phyloP scores from a whole-genome alignment of 768 basidiomycete species.

The Leccinellum albellum region DNA sequence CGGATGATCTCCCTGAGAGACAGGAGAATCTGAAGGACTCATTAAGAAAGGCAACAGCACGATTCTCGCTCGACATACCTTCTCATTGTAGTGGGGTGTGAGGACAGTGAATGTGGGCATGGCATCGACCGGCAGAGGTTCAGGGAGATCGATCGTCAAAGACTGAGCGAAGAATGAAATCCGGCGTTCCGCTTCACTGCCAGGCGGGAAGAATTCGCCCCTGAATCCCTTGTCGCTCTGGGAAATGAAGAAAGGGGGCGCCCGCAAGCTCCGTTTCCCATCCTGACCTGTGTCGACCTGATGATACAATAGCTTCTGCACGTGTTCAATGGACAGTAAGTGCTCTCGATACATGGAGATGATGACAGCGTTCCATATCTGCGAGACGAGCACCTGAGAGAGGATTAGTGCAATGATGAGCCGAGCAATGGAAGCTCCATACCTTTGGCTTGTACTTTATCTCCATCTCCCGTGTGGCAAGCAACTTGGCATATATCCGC shows the following conservation, averaged over 20 bases:
- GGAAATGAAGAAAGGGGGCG: conserved; percentile 97
- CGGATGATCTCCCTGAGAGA: conserved; percentile 98
- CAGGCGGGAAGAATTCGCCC: conserved; percentile 88
- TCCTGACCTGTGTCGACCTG: conserved; percentile 84
- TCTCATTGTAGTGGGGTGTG: conserved; percentile 98
- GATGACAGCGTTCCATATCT: conserved; percentile 99
- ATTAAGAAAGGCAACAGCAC: conserved; percentile 2
- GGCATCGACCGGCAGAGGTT: conserved; percentile 93
- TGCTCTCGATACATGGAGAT: conserved; percentile 99
- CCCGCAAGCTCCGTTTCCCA: conserved; percentile 87
- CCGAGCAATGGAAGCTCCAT: conserved; percentile 11
- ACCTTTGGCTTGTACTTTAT: conserved; percentile 99
- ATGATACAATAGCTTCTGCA: conserved; percentile 96
- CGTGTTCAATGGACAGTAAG: conserved; percentile 96
- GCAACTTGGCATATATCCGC: conserved; percentile 91
- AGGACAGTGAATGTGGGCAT: conserved; percentile 99
- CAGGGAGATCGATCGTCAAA: conserved; percentile 90
- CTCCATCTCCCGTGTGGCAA: conserved; percentile 94
- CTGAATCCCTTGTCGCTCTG: conserved; percentile 87
- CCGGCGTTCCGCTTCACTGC: conserved; percentile 93
- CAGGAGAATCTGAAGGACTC: conserved; percentile 68
- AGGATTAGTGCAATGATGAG: background rate
- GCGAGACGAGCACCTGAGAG: conserved; percentile 86
- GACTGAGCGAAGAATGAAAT: conserved; percentile 99
- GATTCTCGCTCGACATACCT: conserved; percentile 46